A percentile compares a stretch with the other conserved stretches of the same genome.
Evolutionary conservation across 805 yeast genomes (phyloP).

Genomic region (Yamadazyma philogaea): DNA sequence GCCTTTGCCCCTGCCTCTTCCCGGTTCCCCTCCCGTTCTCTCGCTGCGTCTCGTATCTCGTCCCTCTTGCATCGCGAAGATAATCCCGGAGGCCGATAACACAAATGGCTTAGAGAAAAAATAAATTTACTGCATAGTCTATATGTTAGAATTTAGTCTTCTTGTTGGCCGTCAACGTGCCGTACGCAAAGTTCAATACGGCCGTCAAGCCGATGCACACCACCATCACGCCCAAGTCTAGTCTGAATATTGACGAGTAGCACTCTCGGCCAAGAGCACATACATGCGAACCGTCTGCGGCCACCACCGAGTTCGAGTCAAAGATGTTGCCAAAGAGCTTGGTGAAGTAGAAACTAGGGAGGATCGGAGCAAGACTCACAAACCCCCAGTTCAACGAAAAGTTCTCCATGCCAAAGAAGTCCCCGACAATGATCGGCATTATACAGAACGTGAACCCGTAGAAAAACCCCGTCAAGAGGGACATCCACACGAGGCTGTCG

Average conservation of each 20-base stretch:
- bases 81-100: too few relatives aligned
- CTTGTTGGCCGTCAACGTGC: background rate
- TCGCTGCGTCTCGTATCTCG: background rate
- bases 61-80: background rate
- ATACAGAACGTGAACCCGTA: conserved; percentile 74
- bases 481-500: conserved; percentile 43
- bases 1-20: background rate
- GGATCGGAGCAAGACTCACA: conserved; percentile 61
- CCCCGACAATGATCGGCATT: conserved; percentile 74
- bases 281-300: conserved; percentile 12
- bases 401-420: conserved; percentile 63
- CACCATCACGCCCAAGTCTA: conserved; percentile 25
- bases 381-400: conserved; percentile 76
- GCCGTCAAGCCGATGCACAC: conserved; percentile 14
- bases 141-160: too few relatives aligned
- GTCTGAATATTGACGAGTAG: conserved; percentile 45
- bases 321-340: conserved; percentile 60
- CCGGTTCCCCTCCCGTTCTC: too few relatives aligned
- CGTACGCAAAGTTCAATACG: conserved; percentile 14
- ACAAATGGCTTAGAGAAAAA: too few relatives aligned
- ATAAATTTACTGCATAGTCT: background rate
- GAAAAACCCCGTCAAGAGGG: conserved; percentile 62
- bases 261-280: conserved; percentile 36
- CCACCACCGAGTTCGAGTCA: conserved; percentile 41
- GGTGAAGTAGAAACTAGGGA: conserved; percentile 59